phyloP scores from a whole-genome alignment of 306 rosid genomes.

The Glycine latifolia region DNA sequence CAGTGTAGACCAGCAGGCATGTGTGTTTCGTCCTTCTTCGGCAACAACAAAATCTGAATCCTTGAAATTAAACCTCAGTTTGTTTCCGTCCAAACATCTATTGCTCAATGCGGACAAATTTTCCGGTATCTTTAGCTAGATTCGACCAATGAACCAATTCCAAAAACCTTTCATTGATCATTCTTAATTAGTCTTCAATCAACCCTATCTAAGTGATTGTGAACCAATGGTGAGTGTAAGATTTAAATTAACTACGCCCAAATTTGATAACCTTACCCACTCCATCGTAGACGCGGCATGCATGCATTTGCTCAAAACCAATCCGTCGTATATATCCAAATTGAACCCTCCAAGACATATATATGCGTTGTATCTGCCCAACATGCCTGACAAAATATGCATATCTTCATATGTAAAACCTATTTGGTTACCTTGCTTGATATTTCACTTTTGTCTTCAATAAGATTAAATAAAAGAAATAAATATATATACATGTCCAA shows the following conservation, averaged over 20 bases:
- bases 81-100: conserved; percentile 46
- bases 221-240: conserved; percentile 27
- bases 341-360: conserved; percentile 49
- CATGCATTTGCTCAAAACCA: conserved; percentile 45
- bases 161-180: conserved; percentile 39
- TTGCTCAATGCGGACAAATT: conserved; percentile 51
- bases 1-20: conserved; percentile 55
- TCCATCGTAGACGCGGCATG: conserved; percentile 54
- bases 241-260: neutral
- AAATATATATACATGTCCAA: conserved; percentile 23
- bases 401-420: conserved; percentile 25
- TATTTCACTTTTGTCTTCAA: conserved; percentile 8
- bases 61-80: conserved; percentile 54
- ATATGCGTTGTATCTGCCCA: conserved; percentile 13
- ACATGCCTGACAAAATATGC: conserved; percentile 10
- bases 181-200: conserved; percentile 27
- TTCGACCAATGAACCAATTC: conserved; percentile 48
- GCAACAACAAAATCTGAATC: conserved; percentile 77
- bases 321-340: conserved; percentile 28
- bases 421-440: conserved; percentile 2
- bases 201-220: conserved; percentile 28
- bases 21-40: conserved; percentile 57
- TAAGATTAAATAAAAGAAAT: neutral
- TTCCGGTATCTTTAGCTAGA: conserved; percentile 48
- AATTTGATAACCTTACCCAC: conserved; percentile 47